Evolutionary conservation across 306 rosid genomes (phyloP), one percentile per base, ranked within the genome.

Genomic region (Styphnolobium japonicum): DNA sequence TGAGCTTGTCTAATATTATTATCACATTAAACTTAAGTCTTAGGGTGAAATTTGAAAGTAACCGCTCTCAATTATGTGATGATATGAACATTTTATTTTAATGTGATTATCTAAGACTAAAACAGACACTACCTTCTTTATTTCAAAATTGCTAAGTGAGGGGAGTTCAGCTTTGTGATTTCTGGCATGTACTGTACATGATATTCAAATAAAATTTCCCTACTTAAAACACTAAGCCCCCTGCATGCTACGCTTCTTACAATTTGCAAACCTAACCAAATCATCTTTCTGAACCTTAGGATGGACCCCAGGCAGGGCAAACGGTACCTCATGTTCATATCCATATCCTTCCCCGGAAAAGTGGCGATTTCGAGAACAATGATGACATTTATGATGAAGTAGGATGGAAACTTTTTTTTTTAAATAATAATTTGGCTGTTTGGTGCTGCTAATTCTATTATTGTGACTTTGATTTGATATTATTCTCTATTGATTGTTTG

Each of bases 221-320:
- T n/a, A n/a, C n/a, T n/a, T n/a, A n/a, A n/a, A n/a, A n/a, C n/a
- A n/a, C n/a, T n/a, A n/a, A n/a, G n/a, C n/a, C n/a, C n/a, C n/a
- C n/a, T 40, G 14, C 27, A 75, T 60, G 79, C 27, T 18, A 60
- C 42, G 57, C 0, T 75, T 53, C 55, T 37, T 64, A 16, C 40
- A 45, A 73, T 67, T 34, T 29, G 22, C 6, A 27, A 76, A 73
- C 61, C 73, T 57, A 70, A 77, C 79, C 16, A 62, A 76, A 15
- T 75, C 42, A 40, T 78, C 27, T 51, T 79, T 71, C 34, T 83
- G 72, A 73, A 78, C 69, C 56, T 60, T 78, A 94, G 98, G 97
- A 95, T 73, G 98, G 98, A 40, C 97, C 96, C 5, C 81, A 92
- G 49, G 94, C 98, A 37, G 98, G 98, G 40, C 98, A 92, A 82